Percentiles rank a stretch among this genome's conserved stretches.
Conservation (phyloP, 495 filamentous ascomycete species). For the Aspergillus taichungensis region DNA sequence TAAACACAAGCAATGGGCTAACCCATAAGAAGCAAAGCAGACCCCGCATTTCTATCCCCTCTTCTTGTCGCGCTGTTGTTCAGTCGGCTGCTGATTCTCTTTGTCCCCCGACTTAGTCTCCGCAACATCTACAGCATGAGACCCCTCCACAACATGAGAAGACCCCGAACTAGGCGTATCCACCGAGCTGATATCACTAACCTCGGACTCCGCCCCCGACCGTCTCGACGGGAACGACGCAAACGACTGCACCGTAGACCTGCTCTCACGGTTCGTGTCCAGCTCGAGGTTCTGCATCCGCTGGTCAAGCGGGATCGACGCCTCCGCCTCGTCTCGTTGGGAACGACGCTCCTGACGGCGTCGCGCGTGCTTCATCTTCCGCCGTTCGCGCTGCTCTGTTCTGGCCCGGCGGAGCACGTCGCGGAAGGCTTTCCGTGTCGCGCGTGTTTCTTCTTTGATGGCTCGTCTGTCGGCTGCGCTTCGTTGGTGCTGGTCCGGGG, state of each 20-base stretch:
- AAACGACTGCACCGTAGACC: slow-evolving; percentile 7
- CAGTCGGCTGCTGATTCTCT: no score
- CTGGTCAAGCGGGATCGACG: slow-evolving; percentile 6
- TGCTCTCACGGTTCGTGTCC: slow-evolving; percentile 8
- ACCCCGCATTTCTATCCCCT: neutral
- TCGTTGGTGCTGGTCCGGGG: slow-evolving; percentile 27
- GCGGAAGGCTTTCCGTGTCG: slow-evolving; percentile 31
- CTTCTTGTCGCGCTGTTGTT: no score
- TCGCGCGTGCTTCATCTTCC: slow-evolving; percentile 16
- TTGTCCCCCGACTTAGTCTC: slow-evolving; percentile 5
- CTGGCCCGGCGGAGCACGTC: slow-evolving; percentile 32
- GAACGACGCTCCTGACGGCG: slow-evolving; percentile 15
- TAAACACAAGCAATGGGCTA: no score
- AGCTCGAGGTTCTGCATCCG: slow-evolving; percentile 18
- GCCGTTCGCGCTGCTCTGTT: slow-evolving; percentile 29
- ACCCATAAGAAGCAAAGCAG: neutral
- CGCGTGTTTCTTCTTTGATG: slow-evolving; percentile 32
- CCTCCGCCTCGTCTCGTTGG: neutral
- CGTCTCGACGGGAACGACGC: slow-evolving; percentile 7
- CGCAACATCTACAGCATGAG: neutral
- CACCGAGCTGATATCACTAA: slow-evolving; percentile 16
- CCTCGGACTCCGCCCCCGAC: slow-evolving; percentile 11
- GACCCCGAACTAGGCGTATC: slow-evolving; percentile 16
- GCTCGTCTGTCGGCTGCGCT: slow-evolving; percentile 22
- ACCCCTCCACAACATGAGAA: slow-evolving; percentile 8